Conservation (phyloP, 2,329 filamentous ascomycete species). For the Nemania bipapillata region DNA sequence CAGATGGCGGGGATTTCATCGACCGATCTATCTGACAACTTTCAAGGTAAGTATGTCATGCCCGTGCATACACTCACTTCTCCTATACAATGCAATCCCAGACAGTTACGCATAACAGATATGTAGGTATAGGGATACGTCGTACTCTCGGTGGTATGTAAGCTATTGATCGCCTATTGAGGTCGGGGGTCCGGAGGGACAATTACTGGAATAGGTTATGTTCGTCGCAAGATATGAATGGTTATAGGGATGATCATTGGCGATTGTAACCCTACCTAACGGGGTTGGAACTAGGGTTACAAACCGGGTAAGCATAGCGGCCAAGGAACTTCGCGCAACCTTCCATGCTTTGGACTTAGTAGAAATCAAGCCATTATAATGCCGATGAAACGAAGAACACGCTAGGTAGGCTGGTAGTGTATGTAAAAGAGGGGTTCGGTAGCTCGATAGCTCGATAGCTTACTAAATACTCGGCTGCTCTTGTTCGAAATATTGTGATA, state of each 20-base stretch:
- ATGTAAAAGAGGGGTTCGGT: neutral
- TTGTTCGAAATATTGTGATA: too few species aligned
- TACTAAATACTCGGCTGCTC: neutral
- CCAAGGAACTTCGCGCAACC: neutral
- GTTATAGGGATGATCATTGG: neutral
- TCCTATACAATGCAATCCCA: neutral
- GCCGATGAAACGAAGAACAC: neutral
- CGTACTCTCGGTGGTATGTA: neutral
- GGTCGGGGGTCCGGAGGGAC: neutral
- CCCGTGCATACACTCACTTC: neutral
- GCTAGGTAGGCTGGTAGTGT: neutral
- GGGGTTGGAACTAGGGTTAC: neutral
- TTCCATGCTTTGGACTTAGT: neutral
- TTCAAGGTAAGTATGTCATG: neutral
- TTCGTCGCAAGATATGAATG: constrained; percentile 1
- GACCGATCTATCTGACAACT: neutral
- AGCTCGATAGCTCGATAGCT: neutral
- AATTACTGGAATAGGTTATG: neutral
- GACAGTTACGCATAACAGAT: neutral
- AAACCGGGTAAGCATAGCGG: neutral
- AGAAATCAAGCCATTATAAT: neutral
- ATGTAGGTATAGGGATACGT: neutral
- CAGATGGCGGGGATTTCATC: neutral
- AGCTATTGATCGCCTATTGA: neutral
- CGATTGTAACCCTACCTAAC: neutral